Base-by-base conservation (phyloP, 805 yeast genomes). In the Pichia thaimueangensis region DNA sequence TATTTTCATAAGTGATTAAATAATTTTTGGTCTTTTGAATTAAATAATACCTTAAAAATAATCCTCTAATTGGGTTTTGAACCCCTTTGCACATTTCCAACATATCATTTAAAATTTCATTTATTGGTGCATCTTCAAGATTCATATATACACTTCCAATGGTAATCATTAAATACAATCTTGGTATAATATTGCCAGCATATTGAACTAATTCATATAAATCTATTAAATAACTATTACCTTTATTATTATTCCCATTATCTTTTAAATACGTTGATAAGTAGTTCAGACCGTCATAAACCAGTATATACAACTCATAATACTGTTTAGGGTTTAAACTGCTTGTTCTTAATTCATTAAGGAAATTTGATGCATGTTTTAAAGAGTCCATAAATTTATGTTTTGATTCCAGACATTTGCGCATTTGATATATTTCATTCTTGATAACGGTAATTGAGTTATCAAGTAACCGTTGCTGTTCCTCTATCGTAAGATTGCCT, bases 31-130 rank as follows among this genome's bases (percentile, higher is more conserved):
- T 82, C 51, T 89, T 69, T 59, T 91, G 97, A 4, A 88, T 79
- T 30, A 93, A 66, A 60, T 87, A 93, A 65, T 93, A 89, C 37
- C 98, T 70, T 54, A 93, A 66, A 59, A 93, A 93, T 47, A 93
- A 67, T 2, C 98, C 98, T 45, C 96, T 70, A 24, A 87, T 77
- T 2, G 98, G 98, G 56, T 87, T 91, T 62, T 93, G 98, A 2
- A 91, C 95, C 13, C 97, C 98, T 31, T 95, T 75, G 50, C 95
- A 82, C 98, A 93, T 93, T 62, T 93, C 98, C 55, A 91, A 82
- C 95, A 93, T 83, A 59, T 93, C 98, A 60, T 84, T 86, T 78
- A 91, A 75, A 39, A 93, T 82, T 50, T 88, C 97, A 55, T 76
- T 76, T 28, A 78, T 73, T 0, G 97, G 95, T 0, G 95, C 81